Evolutionary conservation across 176 grass and related monocot species (phyloP).

Genomic region (Lolium multiflorum): DNA sequence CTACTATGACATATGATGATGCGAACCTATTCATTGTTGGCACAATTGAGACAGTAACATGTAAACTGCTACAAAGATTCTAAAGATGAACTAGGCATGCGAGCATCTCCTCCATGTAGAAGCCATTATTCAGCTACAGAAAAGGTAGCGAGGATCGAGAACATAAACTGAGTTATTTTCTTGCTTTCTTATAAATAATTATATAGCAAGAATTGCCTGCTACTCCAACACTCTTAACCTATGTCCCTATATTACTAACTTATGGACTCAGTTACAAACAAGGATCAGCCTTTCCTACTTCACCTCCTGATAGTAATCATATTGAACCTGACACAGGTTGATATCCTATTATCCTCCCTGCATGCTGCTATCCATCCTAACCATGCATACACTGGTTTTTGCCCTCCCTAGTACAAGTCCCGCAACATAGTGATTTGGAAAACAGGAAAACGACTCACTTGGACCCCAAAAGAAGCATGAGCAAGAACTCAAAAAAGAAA

Average conservation of each 20-base stretch:
- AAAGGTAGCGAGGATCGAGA: not conserved
- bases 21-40: not conserved
- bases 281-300: not conserved
- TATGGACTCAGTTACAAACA: not conserved
- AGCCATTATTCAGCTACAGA: not conserved
- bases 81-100: not conserved
- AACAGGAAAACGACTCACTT: slow-evolving; percentile 4
- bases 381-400: not conserved
- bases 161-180: not conserved
- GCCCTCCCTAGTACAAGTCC: not conserved
- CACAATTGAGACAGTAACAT: slow-evolving; percentile 5
- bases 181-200: not conserved
- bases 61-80: not conserved
- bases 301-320: not conserved
- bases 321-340: not conserved
- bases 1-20: not conserved
- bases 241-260: not conserved
- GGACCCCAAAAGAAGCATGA: slow-evolving; percentile 3
- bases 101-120: not conserved
- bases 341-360: not conserved
- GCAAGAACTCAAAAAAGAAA: slow-evolving; percentile 28
- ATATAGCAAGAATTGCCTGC: not conserved
- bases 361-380: not conserved
- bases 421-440: not conserved
- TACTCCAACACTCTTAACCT: not conserved